phyloP scores from a whole-genome alignment of 371 early-diverging fungal species.

The Mucor sp. region DNA sequence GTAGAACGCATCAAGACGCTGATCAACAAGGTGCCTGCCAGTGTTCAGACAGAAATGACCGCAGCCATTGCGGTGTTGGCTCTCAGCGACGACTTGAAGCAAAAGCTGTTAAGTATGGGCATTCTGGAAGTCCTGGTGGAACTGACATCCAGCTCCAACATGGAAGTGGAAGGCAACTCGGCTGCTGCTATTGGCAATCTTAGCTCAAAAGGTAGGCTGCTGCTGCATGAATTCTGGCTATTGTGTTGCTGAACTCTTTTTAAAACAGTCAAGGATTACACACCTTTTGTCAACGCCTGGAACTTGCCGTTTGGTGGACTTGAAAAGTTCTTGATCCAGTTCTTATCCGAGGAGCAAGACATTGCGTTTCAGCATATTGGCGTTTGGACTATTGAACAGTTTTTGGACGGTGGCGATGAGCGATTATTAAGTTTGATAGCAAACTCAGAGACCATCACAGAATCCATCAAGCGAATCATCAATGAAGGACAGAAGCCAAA shows the following conservation, averaged over 20 bases:
- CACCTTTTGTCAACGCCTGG: conserved; percentile 72
- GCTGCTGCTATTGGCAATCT: conserved; percentile 88
- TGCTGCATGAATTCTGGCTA: too few relatives aligned
- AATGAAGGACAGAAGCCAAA: conserved; percentile 20
- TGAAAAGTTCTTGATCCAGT: conserved; percentile 71
- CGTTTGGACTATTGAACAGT: conserved; percentile 90
- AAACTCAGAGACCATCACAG: conserved; percentile 33
- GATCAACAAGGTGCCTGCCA: conserved; percentile 59
- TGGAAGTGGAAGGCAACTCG: conserved; percentile 83
- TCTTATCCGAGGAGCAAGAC: conserved; percentile 69
- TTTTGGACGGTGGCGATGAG: conserved; percentile 66
- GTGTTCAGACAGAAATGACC: conserved; percentile 84
- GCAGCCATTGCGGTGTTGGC: conserved; percentile 88
- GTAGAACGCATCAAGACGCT: conserved; percentile 74
- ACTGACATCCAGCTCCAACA: conserved; percentile 56
- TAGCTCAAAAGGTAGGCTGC: conserved; percentile 65
- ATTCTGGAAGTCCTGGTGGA: conserved; percentile 76
- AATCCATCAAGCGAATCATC: conserved; percentile 40
- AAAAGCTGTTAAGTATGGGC: conserved; percentile 62
- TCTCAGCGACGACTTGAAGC: conserved; percentile 79
- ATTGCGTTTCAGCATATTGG: conserved; percentile 84
- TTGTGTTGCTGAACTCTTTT: too few relatives aligned
- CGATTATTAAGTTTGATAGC: conserved; percentile 34
- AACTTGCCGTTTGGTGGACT: conserved; percentile 68
- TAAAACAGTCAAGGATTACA: conserved; percentile 59